These are phyloP conservation scores for Colletotrichum musae DNA, from an alignment of 2,329 filamentous ascomycete species.

Conservation along the genomic window DNA sequence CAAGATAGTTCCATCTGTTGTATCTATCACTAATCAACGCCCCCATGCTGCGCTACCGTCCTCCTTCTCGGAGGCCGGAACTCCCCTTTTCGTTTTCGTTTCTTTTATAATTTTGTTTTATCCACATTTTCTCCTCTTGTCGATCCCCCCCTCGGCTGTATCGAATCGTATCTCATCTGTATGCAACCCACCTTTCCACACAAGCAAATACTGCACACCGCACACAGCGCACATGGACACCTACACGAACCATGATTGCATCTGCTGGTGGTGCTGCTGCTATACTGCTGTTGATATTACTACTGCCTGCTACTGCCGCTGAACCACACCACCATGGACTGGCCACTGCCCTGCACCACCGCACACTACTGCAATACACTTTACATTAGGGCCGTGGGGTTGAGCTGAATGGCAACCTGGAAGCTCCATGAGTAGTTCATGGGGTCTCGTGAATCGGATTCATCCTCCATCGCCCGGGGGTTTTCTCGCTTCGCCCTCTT, in stretches of 20 bases:
- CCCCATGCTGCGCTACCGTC: no score
- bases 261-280: conserved; percentile 12
- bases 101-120: conserved; percentile 31
- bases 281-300: no score
- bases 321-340: no score
- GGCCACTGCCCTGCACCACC: no score
- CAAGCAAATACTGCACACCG: conserved; percentile 22
- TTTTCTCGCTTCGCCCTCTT: neutral
- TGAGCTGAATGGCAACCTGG: no score
- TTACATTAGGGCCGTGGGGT: no score
- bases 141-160: conserved; percentile 33
- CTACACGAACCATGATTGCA: neutral
- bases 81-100: conserved; percentile 10
- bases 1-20: no score
- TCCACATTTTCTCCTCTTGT: conserved; percentile 38
- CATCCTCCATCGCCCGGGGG: conserved; percentile 7
- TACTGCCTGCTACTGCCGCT: no score
- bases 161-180: conserved; percentile 35
- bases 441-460: conserved; percentile 10
- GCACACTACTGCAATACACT: no score
- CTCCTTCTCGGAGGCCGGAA: neutral
- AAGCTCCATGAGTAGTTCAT: no score
- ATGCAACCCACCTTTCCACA: conserved; percentile 25
- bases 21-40: no score
- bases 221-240: conserved; percentile 17